These are phyloP conservation scores for Mycena alexandri DNA, from an alignment of 768 basidiomycete genomes.

Conservation along the genomic window DNA sequence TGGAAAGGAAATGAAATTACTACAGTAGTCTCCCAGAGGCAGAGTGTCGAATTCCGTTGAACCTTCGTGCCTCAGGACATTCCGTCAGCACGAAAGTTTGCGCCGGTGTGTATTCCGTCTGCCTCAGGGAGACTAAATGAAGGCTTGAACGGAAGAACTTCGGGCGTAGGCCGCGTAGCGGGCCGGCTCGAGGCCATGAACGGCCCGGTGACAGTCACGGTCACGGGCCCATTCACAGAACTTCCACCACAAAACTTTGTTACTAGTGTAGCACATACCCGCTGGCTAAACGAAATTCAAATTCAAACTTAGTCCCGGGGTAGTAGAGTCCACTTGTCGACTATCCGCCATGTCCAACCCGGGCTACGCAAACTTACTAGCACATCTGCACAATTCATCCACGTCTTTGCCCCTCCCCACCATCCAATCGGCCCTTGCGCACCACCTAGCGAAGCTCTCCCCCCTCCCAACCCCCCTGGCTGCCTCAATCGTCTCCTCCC, in stretches of 20 bases:
- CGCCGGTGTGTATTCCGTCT: too few species aligned
- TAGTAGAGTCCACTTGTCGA: not conserved
- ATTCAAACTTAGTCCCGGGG: not conserved
- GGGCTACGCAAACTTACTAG: constrained; percentile 60
- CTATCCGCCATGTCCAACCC: constrained; percentile 24
- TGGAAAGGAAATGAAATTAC: not conserved
- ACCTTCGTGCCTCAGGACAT: too few species aligned
- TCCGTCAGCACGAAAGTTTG: too few species aligned
- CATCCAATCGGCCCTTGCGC: constrained; percentile 67
- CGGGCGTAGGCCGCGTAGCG: too few species aligned
- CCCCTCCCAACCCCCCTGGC: constrained; percentile 70
- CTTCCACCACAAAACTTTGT: too few species aligned
- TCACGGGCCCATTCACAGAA: not conserved
- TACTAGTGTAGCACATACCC: not conserved
- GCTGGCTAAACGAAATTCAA: not conserved
- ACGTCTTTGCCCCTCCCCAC: constrained; percentile 61
- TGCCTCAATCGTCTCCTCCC: constrained; percentile 67
- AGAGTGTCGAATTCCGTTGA: too few species aligned
- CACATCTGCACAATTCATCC: constrained; percentile 62
- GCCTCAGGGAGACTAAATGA: too few species aligned
- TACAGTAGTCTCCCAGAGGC: too few species aligned
- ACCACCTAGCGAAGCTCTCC: constrained; percentile 65
- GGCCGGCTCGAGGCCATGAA: too few species aligned
- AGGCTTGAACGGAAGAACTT: too few species aligned
- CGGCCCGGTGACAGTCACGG: not conserved